Base-by-base conservation (phyloP, 78 protist species). In the Planoprotostelium fungivorum region DNA sequence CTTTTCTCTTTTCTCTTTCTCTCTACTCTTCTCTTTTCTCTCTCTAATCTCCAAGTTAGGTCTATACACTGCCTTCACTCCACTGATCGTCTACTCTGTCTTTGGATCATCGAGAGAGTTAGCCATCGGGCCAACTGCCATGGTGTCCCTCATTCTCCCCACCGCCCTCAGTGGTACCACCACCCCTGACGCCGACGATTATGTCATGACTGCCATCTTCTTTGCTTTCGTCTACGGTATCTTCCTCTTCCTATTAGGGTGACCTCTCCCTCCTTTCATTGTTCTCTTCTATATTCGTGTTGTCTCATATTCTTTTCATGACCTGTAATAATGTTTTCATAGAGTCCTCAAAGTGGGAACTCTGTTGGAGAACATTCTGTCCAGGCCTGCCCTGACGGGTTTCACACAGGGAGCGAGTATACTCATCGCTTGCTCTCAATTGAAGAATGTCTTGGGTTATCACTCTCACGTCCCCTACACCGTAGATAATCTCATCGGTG, bases 41-140 rank as follows among this genome's bases (percentile, higher is more conserved):
- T 16, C 5, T 5, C 5, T 51, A 5, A 16, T 51, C 31, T 25
- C 73, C 73, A 25, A 5, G 5, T 25, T 51, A 51, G 94, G 94
- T 9, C 38, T 92, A 29, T 92, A 92, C 34, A 29, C 92, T 34
- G 94, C 94, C 0, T 92, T 88, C 35, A 86, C 90, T n/a, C 88
- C 89, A 29, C 94, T 92, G n/a, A 92, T 92, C 63, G 90, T 92
- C 37, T 92, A 92, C 85, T 89, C 90, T 29, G 83, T 92, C 16
- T 92, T 89, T 86, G 94, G 94, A 34, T 87, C 91, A 36, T 92
- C 94, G 5, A 88, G 88, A 63, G 94, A 92, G 83, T 90, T 92
- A 63, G 87, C 91, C 36, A 92, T 92, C 29, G 94, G 94, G 1
- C 94, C 94, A 34, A 92, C 90, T 37, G 94, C 94, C 36, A 92